Evolutionary conservation across 1,284 basidiomycete species (phyloP).

Genomic region (Ceratobasidium sp.): DNA sequence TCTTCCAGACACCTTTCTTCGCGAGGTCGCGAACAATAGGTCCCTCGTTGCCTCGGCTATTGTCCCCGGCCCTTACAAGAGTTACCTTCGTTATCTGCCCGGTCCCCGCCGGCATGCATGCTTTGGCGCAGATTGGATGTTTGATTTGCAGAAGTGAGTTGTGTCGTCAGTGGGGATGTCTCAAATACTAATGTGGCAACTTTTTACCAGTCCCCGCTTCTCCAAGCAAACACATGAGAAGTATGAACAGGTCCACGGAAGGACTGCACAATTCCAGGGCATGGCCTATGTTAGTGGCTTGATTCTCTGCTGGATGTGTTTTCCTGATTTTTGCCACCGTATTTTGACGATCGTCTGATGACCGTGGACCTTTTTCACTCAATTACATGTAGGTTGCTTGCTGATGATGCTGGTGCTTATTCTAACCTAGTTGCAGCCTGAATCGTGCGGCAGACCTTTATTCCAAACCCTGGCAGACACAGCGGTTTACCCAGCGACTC

Average conservation of each 20-base stretch:
- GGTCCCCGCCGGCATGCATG: slow-evolving; percentile 45
- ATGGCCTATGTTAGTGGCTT: slow-evolving; percentile 45
- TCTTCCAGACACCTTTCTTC: slow-evolving; percentile 19
- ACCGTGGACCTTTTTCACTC: slow-evolving; percentile 48
- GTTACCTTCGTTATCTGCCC: slow-evolving; percentile 42
- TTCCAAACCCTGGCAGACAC: slow-evolving; percentile 48
- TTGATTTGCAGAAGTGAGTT: slow-evolving; percentile 44
- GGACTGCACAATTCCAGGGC: slow-evolving; percentile 46
- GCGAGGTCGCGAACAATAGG: slow-evolving; percentile 26
- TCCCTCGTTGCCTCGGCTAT: slow-evolving; percentile 19
- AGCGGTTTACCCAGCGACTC: slow-evolving; percentile 40
- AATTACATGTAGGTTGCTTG: slow-evolving; percentile 56
- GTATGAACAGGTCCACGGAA: slow-evolving; percentile 44
- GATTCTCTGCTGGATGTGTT: background rate
- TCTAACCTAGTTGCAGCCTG: slow-evolving; percentile 20
- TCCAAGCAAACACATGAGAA: slow-evolving; percentile 43
- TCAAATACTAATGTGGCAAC: slow-evolving; percentile 17
- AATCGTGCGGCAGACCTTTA: slow-evolving; percentile 46
- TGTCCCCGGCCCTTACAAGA: slow-evolving; percentile 32
- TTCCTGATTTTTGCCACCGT: background rate
- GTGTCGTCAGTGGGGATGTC: background rate
- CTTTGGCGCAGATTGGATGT: slow-evolving; percentile 37
- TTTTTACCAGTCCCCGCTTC: slow-evolving; percentile 38
- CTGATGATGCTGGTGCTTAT: background rate
- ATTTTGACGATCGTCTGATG: slow-evolving; percentile 47